A percentile compares a stretch with the other conserved stretches of the same genome.
phyloP scores from a whole-genome alignment of 2,329 filamentous ascomycete species.

The Lachnellula occidentalis region DNA sequence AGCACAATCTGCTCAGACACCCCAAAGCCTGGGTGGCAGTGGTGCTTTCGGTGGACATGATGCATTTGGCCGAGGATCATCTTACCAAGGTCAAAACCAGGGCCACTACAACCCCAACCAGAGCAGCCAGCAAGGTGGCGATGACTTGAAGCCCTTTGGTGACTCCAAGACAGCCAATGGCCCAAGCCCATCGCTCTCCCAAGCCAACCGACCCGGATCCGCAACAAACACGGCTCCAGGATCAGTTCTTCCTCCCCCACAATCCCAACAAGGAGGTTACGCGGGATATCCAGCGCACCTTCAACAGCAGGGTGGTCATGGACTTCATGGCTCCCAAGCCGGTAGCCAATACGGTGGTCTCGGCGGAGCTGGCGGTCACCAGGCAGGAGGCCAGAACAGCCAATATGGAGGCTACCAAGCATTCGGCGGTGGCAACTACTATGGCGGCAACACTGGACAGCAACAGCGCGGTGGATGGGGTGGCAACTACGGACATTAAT shows the following conservation, averaged over 20 bases:
- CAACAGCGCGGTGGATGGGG: constrained; percentile 44
- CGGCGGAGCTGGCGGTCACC: constrained; percentile 44
- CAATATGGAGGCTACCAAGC: constrained; percentile 41
- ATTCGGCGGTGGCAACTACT: constrained; percentile 37
- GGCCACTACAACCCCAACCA: constrained; percentile 29
- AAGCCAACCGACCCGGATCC: constrained; percentile 32
- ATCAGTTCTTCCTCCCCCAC: constrained; percentile 31
- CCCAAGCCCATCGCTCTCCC: constrained; percentile 32
- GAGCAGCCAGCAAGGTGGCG: constrained; percentile 27
- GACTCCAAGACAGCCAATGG: constrained; percentile 32
- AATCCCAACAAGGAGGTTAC: constrained; percentile 31
- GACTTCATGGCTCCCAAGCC: constrained; percentile 31
- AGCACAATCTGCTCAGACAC: constrained; percentile 29
- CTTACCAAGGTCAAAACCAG: constrained; percentile 32
- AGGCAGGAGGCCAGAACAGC: constrained; percentile 36
- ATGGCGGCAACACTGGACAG: constrained; percentile 36
- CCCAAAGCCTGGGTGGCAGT: constrained; percentile 29
- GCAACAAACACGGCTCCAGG: constrained; percentile 31
- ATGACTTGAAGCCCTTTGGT: constrained; percentile 34
- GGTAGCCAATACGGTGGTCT: constrained; percentile 35
- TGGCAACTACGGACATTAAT: constrained; percentile 39
- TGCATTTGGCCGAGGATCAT: constrained; percentile 30
- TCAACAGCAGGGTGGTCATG: constrained; percentile 27
- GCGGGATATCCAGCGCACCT: constrained; percentile 32
- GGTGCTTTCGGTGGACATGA: constrained; percentile 31